Conservation (phyloP, 2,329 filamentous ascomycete genomes). For the Venturia effusa region DNA sequence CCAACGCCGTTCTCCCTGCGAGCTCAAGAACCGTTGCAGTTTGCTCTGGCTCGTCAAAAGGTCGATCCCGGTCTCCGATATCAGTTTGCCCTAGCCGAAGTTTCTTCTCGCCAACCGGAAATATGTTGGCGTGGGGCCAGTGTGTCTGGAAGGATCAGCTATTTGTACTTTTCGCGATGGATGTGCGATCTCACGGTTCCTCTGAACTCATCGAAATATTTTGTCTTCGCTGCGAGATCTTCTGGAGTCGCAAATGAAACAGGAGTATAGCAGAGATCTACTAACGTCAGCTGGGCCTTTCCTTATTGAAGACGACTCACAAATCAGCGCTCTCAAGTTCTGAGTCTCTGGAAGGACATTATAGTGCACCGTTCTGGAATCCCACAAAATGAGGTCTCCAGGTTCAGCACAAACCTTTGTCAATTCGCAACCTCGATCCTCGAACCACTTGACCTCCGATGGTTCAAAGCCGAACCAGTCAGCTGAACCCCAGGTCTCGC, state of each 20-base stretch:
- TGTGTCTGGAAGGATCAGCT: not conserved
- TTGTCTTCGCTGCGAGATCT: not conserved
- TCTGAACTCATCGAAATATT: not conserved
- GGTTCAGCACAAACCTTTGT: constrained; percentile 7
- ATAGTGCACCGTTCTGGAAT: constrained; percentile 4
- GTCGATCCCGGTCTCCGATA: not conserved
- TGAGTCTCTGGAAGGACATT: not conserved
- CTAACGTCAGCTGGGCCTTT: not conserved
- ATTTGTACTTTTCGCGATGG: not conserved
- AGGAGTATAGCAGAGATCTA: not conserved
- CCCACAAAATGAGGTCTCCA: constrained; percentile 7
- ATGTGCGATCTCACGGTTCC: not conserved
- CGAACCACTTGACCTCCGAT: constrained; percentile 23
- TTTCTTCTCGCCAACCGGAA: not conserved
- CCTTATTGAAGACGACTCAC: not conserved
- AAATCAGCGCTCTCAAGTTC: not conserved
- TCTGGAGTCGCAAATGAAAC: not conserved
- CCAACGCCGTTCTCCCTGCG: not conserved
- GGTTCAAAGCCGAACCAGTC: constrained; percentile 34
- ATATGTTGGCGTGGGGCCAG: not conserved
- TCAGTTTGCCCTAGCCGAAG: not conserved
- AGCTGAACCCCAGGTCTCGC: constrained; percentile 18
- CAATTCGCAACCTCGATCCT: not conserved
- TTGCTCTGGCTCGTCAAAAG: not conserved
- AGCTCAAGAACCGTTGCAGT: not conserved